These are phyloP conservation scores for Sporothrix protearum DNA, from an alignment of 2,329 filamentous ascomycete species.

Conservation along the genomic window DNA sequence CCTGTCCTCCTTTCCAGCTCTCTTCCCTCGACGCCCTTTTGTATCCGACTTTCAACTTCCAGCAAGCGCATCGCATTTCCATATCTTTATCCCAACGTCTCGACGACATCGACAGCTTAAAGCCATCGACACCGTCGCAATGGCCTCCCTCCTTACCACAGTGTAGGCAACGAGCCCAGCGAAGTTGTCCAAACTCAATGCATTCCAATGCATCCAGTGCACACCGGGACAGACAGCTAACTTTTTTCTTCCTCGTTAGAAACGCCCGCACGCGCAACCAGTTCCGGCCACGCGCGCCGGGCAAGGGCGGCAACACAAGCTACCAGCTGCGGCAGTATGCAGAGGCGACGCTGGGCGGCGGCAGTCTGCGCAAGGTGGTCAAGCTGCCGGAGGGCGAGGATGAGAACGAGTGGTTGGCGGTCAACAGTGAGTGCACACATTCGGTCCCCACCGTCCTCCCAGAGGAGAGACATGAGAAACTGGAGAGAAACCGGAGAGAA, in stretches of 20 bases:
- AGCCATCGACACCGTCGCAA: constrained; percentile 18
- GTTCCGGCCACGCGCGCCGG: constrained; percentile 80
- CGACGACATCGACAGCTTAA: neutral
- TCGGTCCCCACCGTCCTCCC: neutral
- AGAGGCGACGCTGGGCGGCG: constrained; percentile 91
- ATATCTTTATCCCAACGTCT: neutral
- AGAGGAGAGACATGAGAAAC: too few species aligned
- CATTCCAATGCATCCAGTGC: neutral
- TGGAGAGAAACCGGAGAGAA: too few species aligned
- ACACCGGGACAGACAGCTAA: neutral
- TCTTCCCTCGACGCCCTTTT: neutral
- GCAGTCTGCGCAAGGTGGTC: constrained; percentile 91
- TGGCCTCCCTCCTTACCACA: constrained; percentile 30
- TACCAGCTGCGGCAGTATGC: constrained; percentile 98
- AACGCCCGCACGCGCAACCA: constrained; percentile 85
- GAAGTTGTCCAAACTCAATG: neutral
- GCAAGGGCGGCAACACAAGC: constrained; percentile 77
- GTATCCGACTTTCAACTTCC: too few species aligned
- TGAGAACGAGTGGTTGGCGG: constrained; percentile 95
- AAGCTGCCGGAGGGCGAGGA: constrained; percentile 97
- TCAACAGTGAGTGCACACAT: constrained; percentile 69
- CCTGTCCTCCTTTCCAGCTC: neutral
- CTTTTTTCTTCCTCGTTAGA: constrained; percentile 46
- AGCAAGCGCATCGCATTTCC: neutral
- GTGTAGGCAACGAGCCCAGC: constrained; percentile 33